Evolutionary conservation across 495 filamentous ascomycete species (phyloP).

Genomic region (Chaetomidium leptoderma): DNA sequence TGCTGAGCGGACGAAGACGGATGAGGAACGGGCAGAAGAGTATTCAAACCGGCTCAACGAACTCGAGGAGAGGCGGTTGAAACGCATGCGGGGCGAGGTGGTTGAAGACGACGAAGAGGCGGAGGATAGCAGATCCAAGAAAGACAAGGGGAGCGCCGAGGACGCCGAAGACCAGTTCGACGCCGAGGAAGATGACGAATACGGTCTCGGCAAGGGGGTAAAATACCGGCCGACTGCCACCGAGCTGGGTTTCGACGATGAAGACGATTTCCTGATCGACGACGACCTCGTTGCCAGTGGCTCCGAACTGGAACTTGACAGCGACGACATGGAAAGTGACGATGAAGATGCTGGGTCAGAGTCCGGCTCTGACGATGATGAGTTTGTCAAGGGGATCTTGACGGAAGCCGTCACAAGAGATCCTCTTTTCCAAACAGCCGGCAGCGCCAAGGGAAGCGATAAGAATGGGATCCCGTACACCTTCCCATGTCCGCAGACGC

Average conservation of each 20-base stretch:
- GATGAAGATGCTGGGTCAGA: slow-evolving; percentile 31
- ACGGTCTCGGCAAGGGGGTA: slow-evolving; percentile 53
- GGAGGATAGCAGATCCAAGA: slow-evolving; percentile 37
- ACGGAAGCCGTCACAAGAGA: slow-evolving; percentile 49
- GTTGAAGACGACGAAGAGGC: slow-evolving; percentile 49
- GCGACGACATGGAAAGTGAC: slow-evolving; percentile 51
- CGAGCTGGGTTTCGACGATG: slow-evolving; percentile 69
- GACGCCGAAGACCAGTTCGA: slow-evolving; percentile 27
- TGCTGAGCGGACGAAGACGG: slow-evolving; percentile 82
- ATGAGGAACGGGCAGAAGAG: slow-evolving; percentile 76
- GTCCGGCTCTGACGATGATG: slow-evolving; percentile 47
- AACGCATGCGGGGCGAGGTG: slow-evolving; percentile 67
- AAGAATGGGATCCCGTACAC: slow-evolving; percentile 66
- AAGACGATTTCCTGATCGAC: slow-evolving; percentile 88
- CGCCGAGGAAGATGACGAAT: slow-evolving; percentile 49
- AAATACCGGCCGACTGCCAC: slow-evolving; percentile 42
- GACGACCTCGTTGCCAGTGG: slow-evolving; percentile 73
- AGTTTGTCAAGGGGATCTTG: slow-evolving; percentile 63
- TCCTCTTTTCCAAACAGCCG: slow-evolving; percentile 38
- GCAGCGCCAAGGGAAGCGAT: slow-evolving; percentile 30
- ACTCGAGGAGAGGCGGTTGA: slow-evolving; percentile 70
- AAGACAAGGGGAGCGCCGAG: slow-evolving; percentile 35
- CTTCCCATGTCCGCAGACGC: slow-evolving; percentile 75
- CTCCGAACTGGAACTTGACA: slow-evolving; percentile 58
- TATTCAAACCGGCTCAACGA: slow-evolving; percentile 69